Evolutionary conservation across 805 yeast species (phyloP).

Genomic region (Cyberlindnera meyerae): DNA sequence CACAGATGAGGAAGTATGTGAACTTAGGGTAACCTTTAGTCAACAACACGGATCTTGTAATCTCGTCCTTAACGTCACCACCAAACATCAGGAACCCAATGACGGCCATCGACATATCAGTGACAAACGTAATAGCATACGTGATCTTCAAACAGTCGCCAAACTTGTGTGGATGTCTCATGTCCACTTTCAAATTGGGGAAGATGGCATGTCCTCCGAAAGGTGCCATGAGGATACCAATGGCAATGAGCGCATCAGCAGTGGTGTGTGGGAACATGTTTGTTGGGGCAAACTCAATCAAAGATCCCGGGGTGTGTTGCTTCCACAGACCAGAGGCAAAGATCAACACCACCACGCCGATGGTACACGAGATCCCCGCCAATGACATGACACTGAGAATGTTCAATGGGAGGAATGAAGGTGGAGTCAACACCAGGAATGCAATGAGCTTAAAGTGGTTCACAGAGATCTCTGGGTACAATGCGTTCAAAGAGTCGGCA

Average conservation of each 20-base stretch:
- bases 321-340: conserved; percentile 61
- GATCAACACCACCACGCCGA: conserved; percentile 56
- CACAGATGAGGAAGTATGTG: conserved; percentile 54
- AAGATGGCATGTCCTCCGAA: conserved; percentile 85
- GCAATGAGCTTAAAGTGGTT: conserved; percentile 61
- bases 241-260: conserved; percentile 48
- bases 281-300: conserved; percentile 58
- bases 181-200: conserved; percentile 68
- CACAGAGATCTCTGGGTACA: conserved; percentile 49
- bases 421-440: conserved; percentile 71
- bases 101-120: conserved; percentile 61
- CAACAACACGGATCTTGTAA: conserved; percentile 67
- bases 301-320: conserved; percentile 65
- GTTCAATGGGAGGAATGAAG: conserved; percentile 73
- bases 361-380: conserved; percentile 66
- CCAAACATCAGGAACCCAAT: conserved; percentile 84
- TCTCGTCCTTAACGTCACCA: conserved; percentile 57
- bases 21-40: conserved; percentile 65
- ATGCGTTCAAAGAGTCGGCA: conserved; percentile 77
- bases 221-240: conserved; percentile 72
- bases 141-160: conserved; percentile 49
- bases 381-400: conserved; percentile 64
- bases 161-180: conserved; percentile 61
- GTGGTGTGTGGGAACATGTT: conserved; percentile 57
- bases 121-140: conserved; percentile 52